phyloP scores from a whole-genome alignment of 106 monocot genomes.

The Dendrobium chrysotoxum region DNA sequence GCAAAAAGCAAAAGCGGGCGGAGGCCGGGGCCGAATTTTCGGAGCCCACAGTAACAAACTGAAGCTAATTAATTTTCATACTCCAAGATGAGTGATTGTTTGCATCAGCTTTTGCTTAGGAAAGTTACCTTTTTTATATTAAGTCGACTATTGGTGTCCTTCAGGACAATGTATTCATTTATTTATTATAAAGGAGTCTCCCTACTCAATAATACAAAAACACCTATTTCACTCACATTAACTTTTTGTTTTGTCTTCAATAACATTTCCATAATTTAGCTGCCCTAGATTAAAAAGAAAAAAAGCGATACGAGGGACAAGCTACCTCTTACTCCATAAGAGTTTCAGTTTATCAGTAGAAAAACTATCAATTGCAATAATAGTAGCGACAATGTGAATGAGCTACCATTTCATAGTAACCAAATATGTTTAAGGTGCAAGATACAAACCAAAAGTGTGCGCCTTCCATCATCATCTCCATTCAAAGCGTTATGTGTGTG shows the following conservation, averaged over 20 bases:
- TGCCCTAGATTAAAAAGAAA: too few species aligned
- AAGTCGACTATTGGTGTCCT: too few species aligned
- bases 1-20: too few species aligned
- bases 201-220: too few species aligned
- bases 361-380: neutral
- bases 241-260: neutral
- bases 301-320: neutral
- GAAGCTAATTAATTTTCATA: too few species aligned
- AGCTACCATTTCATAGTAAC: neutral
- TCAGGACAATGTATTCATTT: too few species aligned
- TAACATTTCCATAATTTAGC: neutral
- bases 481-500: slow-evolving; percentile 28
- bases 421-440: neutral
- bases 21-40: too few species aligned
- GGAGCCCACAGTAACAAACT: too few species aligned
- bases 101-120: too few species aligned
- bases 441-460: slow-evolving; percentile 77
- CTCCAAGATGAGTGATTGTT: too few species aligned
- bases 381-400: neutral
- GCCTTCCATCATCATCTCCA: slow-evolving; percentile 27
- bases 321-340: neutral
- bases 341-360: neutral
- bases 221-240: neutral
- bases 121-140: too few species aligned
- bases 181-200: too few species aligned